Evolutionary conservation across 2,329 filamentous ascomycete species (phyloP).

Genomic region (Penicillium sp.): DNA sequence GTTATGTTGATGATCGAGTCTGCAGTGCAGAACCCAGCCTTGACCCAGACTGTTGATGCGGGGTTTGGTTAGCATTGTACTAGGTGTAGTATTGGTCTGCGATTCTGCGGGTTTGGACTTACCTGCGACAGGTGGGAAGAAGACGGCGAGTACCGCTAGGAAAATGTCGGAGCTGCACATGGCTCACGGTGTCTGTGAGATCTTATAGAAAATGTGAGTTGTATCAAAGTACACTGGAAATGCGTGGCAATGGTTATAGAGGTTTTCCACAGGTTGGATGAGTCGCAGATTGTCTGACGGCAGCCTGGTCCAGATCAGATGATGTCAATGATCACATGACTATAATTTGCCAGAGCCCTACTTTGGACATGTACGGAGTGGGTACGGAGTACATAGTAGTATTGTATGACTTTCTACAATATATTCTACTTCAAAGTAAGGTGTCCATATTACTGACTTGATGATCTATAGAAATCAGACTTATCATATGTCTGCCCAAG

Average conservation of each 20-base stretch:
- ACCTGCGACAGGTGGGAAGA: conserved; percentile 61
- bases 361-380: not conserved
- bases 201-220: conserved; percentile 4
- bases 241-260: not conserved
- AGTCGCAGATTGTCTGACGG: conserved; percentile 6
- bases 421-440: not conserved
- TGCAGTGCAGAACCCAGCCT: conserved; percentile 84
- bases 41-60: conserved; percentile 77
- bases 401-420: not conserved
- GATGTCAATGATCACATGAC: conserved; percentile 16
- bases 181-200: conserved; percentile 11
- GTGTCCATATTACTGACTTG: not conserved
- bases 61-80: conserved; percentile 29
- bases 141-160: conserved; percentile 58
- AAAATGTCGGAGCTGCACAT: conserved; percentile 63
- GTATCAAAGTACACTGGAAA: not conserved
- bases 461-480: not conserved
- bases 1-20: conserved; percentile 95
- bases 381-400: too few species aligned
- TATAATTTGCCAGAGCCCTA: not conserved
- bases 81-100: not conserved
- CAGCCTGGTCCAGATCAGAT: conserved; percentile 15
- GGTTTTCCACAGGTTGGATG: not conserved
- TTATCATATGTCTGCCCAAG: conserved; percentile 1
- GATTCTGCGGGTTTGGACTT: conserved; percentile 26